Percentiles rank a stretch among this genome's conserved stretches.
These are phyloP conservation scores for Pleurotus tuber-regium DNA, from an alignment of 768 basidiomycete species.

Conservation along the genomic window DNA sequence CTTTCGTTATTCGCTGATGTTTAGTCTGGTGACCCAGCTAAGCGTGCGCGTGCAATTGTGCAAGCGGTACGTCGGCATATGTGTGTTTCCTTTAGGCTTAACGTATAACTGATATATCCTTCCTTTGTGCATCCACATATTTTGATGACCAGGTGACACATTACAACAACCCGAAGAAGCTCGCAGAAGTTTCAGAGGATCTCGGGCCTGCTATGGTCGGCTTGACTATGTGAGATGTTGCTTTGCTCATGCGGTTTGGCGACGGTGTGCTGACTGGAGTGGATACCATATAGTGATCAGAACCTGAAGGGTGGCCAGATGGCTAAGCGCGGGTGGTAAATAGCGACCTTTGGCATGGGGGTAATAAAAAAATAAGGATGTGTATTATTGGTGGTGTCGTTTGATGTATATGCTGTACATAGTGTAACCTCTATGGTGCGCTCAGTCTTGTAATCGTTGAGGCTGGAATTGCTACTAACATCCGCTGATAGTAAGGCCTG, in stretches of 20 bases:
- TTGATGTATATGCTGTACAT: too few relatives aligned
- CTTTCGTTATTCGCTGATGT: background rate
- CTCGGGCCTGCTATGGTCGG: conserved; percentile 94
- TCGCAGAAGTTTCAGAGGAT: conserved; percentile 87
- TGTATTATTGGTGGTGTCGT: too few relatives aligned
- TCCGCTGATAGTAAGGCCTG: too few relatives aligned
- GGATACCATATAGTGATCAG: conserved; percentile 44
- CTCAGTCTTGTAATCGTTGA: too few relatives aligned
- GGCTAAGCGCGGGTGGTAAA: conserved; percentile 67
- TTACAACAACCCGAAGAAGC: conserved; percentile 89
- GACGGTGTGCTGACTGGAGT: background rate
- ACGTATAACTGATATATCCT: conserved; percentile 12
- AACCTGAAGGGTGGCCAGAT: conserved; percentile 69
- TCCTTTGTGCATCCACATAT: too few relatives aligned
- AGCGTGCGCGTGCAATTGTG: conserved; percentile 92
- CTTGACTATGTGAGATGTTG: conserved; percentile 70
- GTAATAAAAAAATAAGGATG: too few relatives aligned
- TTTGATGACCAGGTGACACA: conserved; percentile 93
- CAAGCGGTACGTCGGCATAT: conserved; percentile 65
- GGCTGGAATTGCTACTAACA: too few relatives aligned
- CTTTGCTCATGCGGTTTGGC: background rate
- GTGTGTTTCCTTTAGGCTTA: background rate
- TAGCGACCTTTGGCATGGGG: too few relatives aligned
- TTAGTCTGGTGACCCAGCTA: conserved; percentile 89
- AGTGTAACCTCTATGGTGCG: too few relatives aligned